Evolutionary conservation across 371 early-diverging fungal species (phyloP), one percentile per base, ranked within the genome.

Genomic region (Actinomortierella ambigua): DNA sequence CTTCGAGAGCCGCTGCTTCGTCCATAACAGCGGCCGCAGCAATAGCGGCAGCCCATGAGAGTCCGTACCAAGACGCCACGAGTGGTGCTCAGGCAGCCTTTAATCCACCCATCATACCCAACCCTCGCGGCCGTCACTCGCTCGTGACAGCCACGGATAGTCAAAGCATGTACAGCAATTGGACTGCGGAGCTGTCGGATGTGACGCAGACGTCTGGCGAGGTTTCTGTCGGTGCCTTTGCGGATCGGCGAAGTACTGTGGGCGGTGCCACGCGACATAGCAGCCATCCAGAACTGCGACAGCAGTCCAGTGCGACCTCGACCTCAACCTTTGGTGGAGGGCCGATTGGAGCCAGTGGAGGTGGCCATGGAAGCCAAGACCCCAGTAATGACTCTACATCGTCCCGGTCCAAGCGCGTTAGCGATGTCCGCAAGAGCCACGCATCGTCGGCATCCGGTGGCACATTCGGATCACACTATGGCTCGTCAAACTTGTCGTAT

Each of bases 131-230:
- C 34, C 66, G 73, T 1, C 73, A 71, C 34, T 71, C 73, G 3
- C 66, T 71, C 28, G 63, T 71, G 60, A 62, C 62, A 59, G 62
- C 65, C 6, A 5, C 71, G 1, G 71, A 71, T 18, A 49, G 42
- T 14, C 48, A 61, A n/a, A 65, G 65, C 22, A 27, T 60, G 0
- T 63, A 65, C 51, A 70, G 55, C n/a, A 66, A 66, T 0, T 71
- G 73, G 73, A 71, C 73, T 3, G 73, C 66, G 2, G 66, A 71
- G 13, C 73, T 71, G 3, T 71, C 73, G 11, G 73, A 71, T 47
- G 73, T 71, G 50, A 71, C 73, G 6, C 62, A 61, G 7, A 71
- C 73, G 23, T 71, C 73, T 13, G 73, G 73, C 1, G 73, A 71
- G 27, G 73, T 71, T 29, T 71, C 73, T 17, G 60, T 71, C 0